phyloP scores from a whole-genome alignment of 805 yeast species.

The Sugiyamaella floridensis region DNA sequence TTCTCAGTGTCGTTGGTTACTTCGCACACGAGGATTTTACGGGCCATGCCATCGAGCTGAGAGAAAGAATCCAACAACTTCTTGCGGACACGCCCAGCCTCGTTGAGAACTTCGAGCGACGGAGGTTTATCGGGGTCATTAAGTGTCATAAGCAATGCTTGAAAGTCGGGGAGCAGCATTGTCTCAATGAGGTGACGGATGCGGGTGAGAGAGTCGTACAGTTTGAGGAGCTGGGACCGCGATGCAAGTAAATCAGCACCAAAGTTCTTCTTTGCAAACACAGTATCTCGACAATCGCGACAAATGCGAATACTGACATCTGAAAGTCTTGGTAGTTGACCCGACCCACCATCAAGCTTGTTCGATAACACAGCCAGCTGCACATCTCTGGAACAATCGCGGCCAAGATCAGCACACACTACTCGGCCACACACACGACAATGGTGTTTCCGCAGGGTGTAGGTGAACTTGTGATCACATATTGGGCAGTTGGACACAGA shows the following conservation, averaged over 20 bases:
- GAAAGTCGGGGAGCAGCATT: slow-evolving; percentile 39
- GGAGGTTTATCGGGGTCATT: slow-evolving; percentile 31
- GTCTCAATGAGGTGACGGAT: slow-evolving; percentile 33
- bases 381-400: slow-evolving; percentile 68
- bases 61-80: slow-evolving; percentile 44
- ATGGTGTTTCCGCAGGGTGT: slow-evolving; percentile 72
- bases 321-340: slow-evolving; percentile 13
- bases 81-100: slow-evolving; percentile 38
- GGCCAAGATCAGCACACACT: slow-evolving; percentile 61
- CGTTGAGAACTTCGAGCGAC: slow-evolving; percentile 27
- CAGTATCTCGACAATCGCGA: slow-evolving; percentile 53
- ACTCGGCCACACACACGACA: slow-evolving; percentile 82
- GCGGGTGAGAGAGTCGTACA: slow-evolving; percentile 38
- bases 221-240: slow-evolving; percentile 34
- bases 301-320: slow-evolving; percentile 51
- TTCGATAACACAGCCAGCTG: slow-evolving; percentile 38
- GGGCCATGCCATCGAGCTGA: slow-evolving; percentile 44
- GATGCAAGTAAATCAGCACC: slow-evolving; percentile 34
- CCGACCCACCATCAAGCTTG: slow-evolving; percentile 21
- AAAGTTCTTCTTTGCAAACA: slow-evolving; percentile 52
- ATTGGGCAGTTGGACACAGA: slow-evolving; percentile 49
- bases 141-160: slow-evolving; percentile 32
- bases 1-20: slow-evolving; percentile 39
- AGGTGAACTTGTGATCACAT: slow-evolving; percentile 52
- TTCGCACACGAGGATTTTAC: slow-evolving; percentile 34